Conservation (phyloP, 2,329 filamentous ascomycete genomes). For the Tympanopsis confertula region DNA sequence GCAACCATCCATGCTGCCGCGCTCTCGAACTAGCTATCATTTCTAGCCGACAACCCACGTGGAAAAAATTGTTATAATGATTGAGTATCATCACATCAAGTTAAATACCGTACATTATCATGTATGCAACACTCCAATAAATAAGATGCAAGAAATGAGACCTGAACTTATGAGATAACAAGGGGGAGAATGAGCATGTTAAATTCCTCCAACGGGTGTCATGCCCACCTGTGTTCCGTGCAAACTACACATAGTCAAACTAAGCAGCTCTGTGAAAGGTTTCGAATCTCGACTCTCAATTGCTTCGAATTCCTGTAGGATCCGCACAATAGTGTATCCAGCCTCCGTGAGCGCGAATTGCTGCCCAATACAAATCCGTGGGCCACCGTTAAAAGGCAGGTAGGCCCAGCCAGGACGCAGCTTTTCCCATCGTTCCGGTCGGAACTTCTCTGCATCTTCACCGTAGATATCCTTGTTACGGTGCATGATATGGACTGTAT, state of each 20-base stretch:
- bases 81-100: too few species aligned
- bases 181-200: too few species aligned
- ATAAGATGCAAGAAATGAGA: too few species aligned
- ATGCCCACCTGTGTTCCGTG: slow-evolving; percentile 8
- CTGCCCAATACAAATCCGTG: slow-evolving; percentile 22
- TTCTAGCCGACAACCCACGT: too few species aligned
- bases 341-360: slow-evolving; percentile 23
- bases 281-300: slow-evolving; percentile 14
- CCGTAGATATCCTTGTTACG: slow-evolving; percentile 27
- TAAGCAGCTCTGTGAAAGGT: slow-evolving; percentile 8
- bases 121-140: too few species aligned
- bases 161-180: too few species aligned
- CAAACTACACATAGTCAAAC: slow-evolving; percentile 7
- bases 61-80: too few species aligned
- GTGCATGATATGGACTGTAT: slow-evolving; percentile 25
- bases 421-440: slow-evolving; percentile 23
- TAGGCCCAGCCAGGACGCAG: slow-evolving; percentile 12
- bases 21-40: too few species aligned
- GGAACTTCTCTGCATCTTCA: slow-evolving; percentile 18
- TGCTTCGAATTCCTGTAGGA: slow-evolving; percentile 18
- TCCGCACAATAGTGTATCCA: slow-evolving; percentile 17
- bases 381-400: slow-evolving; percentile 24
- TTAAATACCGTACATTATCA: too few species aligned
- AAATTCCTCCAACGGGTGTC: too few species aligned
- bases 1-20: too few species aligned